Base-by-base conservation (phyloP, 305 asterid genomes). In the Plantago rigida region DNA sequence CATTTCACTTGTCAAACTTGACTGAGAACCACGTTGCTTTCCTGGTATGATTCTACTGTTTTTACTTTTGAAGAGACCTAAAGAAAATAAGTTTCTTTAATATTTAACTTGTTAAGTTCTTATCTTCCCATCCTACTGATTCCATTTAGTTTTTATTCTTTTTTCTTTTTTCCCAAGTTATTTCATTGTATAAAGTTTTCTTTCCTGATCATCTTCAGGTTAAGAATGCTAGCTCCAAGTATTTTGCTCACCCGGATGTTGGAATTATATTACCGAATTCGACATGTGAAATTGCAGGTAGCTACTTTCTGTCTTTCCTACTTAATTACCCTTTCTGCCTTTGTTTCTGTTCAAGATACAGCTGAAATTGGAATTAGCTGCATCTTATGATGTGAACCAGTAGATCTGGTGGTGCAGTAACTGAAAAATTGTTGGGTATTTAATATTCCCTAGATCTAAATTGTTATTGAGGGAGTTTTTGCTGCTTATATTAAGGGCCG, bases 181-280 rank as follows among this genome's bases (percentile, higher is more conserved):
- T 53, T 51, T 22, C 26, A 48, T 60, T 65, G 26, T 57, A 39
- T 41, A 31, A 53, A 9, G 17, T 48, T n/a, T 55, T 17, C 24
- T 13, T 44, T 13, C 44, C 51, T 29, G 3, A 66, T 19, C 63
- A 59, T 61, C 46, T 67, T 46, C 58, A 80, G 85, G 82, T 80
- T 53, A 72, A 57, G 69, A 56, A 57, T 62, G 42, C 36, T 48
- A 58, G 56, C 66, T 36, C 50, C 47, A 73, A 73, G 72, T 79
- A 74, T 59, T 58, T 62, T 9, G 76, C 77, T 44, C 75, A 73
- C 60, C 85, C 87, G 12, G 71, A 79, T 70, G 62, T 64, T 13
- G 87, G 87, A 51, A 68, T 75, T 52, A 69, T 79, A 48, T 59
- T 60, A 65, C 87, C 87, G 64, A 78, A 68, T 48, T 77, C 85